Evolutionary conservation across 1,284 basidiomycete genomes (phyloP).

Genomic region (Takashimella tepidaria): DNA sequence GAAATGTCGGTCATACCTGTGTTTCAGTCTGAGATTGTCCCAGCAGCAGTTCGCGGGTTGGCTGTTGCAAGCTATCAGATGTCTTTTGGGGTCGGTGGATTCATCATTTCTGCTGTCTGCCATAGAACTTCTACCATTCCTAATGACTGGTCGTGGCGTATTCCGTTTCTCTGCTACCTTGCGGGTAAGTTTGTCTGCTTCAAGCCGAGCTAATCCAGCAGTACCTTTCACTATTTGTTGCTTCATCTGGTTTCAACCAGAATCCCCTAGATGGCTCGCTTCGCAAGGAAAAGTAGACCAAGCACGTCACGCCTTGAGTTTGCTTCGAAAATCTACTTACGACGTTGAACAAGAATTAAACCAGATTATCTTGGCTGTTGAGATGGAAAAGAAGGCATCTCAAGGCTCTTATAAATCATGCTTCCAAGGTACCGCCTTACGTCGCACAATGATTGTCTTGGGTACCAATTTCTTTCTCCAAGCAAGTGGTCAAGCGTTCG

Average conservation of each 20-base stretch:
- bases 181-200: background rate
- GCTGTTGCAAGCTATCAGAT: conserved; percentile 14
- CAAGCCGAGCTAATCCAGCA: too few relatives aligned
- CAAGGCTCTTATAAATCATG: conserved; percentile 2
- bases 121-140: conserved; percentile 4
- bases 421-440: conserved; percentile 9
- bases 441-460: conserved; percentile 13
- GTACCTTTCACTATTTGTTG: background rate
- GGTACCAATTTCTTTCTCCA: conserved; percentile 14
- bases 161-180: conserved; percentile 12
- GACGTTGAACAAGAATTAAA: background rate
- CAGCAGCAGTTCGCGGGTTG: conserved; percentile 11
- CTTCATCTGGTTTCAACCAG: background rate
- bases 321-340: background rate
- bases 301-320: conserved; percentile 6
- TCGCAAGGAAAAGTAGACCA: conserved; percentile 14
- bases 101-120: conserved; percentile 9
- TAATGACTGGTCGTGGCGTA: conserved; percentile 13
- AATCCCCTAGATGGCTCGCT: conserved; percentile 25
- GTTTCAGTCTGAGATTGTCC: conserved; percentile 15
- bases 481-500: conserved; percentile 8
- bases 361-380: too few relatives aligned
- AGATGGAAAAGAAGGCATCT: too few relatives aligned
- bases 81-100: conserved; percentile 10
- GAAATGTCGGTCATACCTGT: conserved; percentile 13